Conservation (phyloP, 2,329 filamentous ascomycete genomes). For the Aspergillus sclerotialis region DNA sequence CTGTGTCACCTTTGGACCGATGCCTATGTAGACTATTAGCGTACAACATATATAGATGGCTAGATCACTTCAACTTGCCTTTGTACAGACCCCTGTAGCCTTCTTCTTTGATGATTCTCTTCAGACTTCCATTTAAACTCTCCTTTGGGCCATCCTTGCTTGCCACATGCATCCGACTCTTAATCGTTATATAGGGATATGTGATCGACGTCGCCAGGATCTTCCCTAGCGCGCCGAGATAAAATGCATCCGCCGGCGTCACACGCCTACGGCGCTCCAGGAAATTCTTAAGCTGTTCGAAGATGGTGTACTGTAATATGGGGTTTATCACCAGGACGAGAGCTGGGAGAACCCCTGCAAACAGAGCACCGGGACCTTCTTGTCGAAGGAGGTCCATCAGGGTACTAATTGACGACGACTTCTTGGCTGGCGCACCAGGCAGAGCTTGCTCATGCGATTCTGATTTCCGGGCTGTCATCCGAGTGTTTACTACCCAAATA, state of each 20-base stretch:
- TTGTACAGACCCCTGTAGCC: slow-evolving; percentile 91
- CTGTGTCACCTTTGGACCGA: slow-evolving; percentile 93
- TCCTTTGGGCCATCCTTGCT: slow-evolving; percentile 68
- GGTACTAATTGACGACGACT: slow-evolving; percentile 67
- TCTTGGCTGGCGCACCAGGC: slow-evolving; percentile 36
- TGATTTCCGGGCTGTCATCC: slow-evolving; percentile 87
- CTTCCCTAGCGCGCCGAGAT: slow-evolving; percentile 88
- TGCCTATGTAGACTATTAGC: slow-evolving; percentile 51
- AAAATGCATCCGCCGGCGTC: slow-evolving; percentile 80
- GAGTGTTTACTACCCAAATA: slow-evolving; percentile 98
- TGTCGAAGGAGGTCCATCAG: slow-evolving; percentile 71
- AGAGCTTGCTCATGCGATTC: slow-evolving; percentile 39
- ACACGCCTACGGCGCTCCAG: slow-evolving; percentile 71
- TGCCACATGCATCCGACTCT: slow-evolving; percentile 95
- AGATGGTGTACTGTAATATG: slow-evolving; percentile 96
- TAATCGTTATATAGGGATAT: slow-evolving; percentile 98
- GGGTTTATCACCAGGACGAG: slow-evolving; percentile 95
- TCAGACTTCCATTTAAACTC: slow-evolving; percentile 70
- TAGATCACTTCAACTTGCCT: slow-evolving; percentile 51
- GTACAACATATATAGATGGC: not conserved
- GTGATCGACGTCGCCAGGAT: slow-evolving; percentile 88
- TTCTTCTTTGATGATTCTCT: slow-evolving; percentile 75
- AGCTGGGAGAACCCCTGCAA: slow-evolving; percentile 86
- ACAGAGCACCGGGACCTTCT: slow-evolving; percentile 78
- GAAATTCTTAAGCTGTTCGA: slow-evolving; percentile 93